These are phyloP conservation scores for Alloascoidea africana DNA, from an alignment of 805 yeast species.

Conservation along the genomic window DNA sequence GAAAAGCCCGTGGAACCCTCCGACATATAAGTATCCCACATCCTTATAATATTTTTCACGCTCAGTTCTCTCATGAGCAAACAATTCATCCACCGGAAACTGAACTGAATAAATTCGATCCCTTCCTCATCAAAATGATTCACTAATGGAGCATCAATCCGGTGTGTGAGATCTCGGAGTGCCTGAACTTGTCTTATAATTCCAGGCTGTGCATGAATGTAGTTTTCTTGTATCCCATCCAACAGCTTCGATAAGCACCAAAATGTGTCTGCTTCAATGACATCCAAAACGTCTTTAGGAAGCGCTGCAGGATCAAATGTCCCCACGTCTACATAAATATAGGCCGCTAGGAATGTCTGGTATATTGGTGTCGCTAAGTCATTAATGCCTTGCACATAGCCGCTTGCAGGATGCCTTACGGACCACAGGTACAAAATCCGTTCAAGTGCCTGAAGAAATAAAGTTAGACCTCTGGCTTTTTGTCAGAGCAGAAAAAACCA, in stretches of 20 bases:
- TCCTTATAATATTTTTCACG: conserved; percentile 63
- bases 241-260: conserved; percentile 90
- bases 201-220: conserved; percentile 97
- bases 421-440: conserved; percentile 88
- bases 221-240: conserved; percentile 93
- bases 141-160: conserved; percentile 64
- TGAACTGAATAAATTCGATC: conserved; percentile 88
- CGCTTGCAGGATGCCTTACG: conserved; percentile 91
- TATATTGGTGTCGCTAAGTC: conserved; percentile 88
- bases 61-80: conserved; percentile 85
- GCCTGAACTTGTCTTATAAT: conserved; percentile 82
- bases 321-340: conserved; percentile 36
- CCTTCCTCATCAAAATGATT: conserved; percentile 67
- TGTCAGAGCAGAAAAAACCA: too few species aligned
- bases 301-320: conserved; percentile 46
- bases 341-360: conserved; percentile 68
- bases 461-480: too few species aligned
- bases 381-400: conserved; percentile 95
- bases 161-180: conserved; percentile 56
- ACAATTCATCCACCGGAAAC: conserved; percentile 99
- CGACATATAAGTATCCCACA: conserved; percentile 90
- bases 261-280: conserved; percentile 88
- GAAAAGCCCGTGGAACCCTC: conserved; percentile 57
- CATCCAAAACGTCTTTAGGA: conserved; percentile 42
- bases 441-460: too few species aligned